Evolutionary conservation across 2,329 filamentous ascomycete genomes (phyloP), one percentile per base, ranked within the genome.

Genomic region (Aureobasidium sp.): DNA sequence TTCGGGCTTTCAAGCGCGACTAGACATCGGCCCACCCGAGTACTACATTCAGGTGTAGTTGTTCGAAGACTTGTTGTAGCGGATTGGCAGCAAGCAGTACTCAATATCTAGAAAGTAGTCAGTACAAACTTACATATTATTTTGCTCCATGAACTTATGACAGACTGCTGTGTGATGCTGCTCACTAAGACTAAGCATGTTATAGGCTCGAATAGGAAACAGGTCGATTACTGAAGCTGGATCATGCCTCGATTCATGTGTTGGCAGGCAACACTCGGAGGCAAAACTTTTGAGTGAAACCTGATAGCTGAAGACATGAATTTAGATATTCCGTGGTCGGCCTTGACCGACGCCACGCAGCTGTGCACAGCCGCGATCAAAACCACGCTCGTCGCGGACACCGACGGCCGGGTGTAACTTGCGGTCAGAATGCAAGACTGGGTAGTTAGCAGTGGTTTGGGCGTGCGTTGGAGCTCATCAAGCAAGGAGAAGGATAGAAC

Each of bases 1-100:
- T 79, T 3, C 71, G 77, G 65, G 77, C 68, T 9, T 41, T 59
- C 57, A 59, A 50, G 34, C 27, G 16, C 27, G 57, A 49, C 45
- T 59, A 59, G 45, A 42, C 32, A 13, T 27, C 7, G 34, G 5
- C 3, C 4, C 3, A 25, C 5, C 4, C 15, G 6, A 34, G 45
- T 9, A n/a, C n/a, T 16, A 25, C 7, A 1, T 2, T 48, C 47
- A 15, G 16, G 8, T 13, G 9, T 21, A 6, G 15, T 36, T 8
- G 10, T 21, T 36, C 47, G 9, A 25, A 50, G 47, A 11, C 16
- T 36, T 25, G n/a, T 11, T 13, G 21, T 15, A 49, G n/a, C 9
- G 7, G 3, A 21, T 21, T 21, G 21, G 4, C 7, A 32, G n/a
- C 45, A 48, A 5, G 10, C 5, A 7, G 15, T 8, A 15, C 7